Base-by-base conservation (phyloP, 768 basidiomycete genomes). In the Podaxis pistillaris region DNA sequence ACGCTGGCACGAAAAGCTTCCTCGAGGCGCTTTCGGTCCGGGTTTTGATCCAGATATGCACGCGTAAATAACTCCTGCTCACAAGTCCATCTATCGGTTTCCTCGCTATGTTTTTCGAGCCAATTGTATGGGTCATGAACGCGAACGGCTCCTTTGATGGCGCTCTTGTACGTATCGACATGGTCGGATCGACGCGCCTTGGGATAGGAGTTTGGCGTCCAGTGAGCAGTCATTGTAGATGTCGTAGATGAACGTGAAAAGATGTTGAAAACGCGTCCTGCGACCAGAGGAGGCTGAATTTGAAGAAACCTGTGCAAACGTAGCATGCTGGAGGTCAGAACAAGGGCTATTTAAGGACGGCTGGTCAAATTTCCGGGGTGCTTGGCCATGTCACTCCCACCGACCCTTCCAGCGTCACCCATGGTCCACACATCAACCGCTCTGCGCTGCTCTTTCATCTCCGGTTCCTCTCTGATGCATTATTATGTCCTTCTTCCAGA, bases 111-210 rank as follows among this genome's bases (percentile, higher is more conserved):
- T 30, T 83, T 75, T 64, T 92, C 89, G 22, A 94, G 78, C 90
- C 91, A 93, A 49, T 82, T 75, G 75, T 91, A 91, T 5, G 91
- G 90, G 72, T 92, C 88, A 3, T 78, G 73, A 0, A 94, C 86
- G 41, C 74, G 75, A 44, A 92, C 87, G 58, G 85, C 69, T 24
- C 87, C 90, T n/a, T 79, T 73, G 50, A 75, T 72, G 67, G 84
- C 82, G 72, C 86, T 89, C 71, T 86, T 81, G 76, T 90, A 94
- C 37, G 80, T 71, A 71, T 91, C 88, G 53, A 86, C 75, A 68
- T 88, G 84, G 68, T 89, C 85, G 6, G 83, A 85, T 56, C 90
- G 84, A 59, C 83, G 85, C 28, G 89, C 81, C 7, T 72, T 56
- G 0, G 93, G 93, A 69, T 93, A 93, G 28, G 69, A 70, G 66